These are phyloP conservation scores for Cordyceps tenuipes DNA, from an alignment of 2,329 filamentous ascomycete genomes.

Conservation along the genomic window DNA sequence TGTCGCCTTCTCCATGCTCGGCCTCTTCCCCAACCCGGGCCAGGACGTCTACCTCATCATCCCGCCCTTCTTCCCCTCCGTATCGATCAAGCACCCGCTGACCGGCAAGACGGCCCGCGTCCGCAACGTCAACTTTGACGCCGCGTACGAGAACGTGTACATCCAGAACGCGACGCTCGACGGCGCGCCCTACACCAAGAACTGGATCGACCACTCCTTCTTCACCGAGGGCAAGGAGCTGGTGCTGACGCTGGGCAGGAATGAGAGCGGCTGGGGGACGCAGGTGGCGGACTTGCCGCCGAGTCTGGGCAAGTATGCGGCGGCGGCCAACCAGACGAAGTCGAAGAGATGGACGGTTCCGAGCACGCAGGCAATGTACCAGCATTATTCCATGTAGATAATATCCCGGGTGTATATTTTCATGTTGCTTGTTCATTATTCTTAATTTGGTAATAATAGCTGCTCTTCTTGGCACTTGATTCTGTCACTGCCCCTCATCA, in stretches of 20 bases:
- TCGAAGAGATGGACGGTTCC: constrained; percentile 6
- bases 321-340: constrained; percentile 20
- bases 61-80: constrained; percentile 56
- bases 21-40: constrained; percentile 59
- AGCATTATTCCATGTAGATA: neutral
- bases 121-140: constrained; percentile 53
- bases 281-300: constrained; percentile 52
- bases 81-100: constrained; percentile 47
- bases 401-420: neutral
- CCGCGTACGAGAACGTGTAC: constrained; percentile 48
- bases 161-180: constrained; percentile 58
- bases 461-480: too few species aligned
- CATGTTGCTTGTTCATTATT: too few species aligned
- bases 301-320: constrained; percentile 36
- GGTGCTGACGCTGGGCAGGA: constrained; percentile 50
- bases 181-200: constrained; percentile 51
- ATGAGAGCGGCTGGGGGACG: constrained; percentile 60
- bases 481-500: too few species aligned
- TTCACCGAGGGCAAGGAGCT: constrained; percentile 57
- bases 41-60: constrained; percentile 66
- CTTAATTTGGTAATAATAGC: too few species aligned
- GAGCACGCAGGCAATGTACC: neutral
- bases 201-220: constrained; percentile 61
- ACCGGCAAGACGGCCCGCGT: constrained; percentile 55
- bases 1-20: constrained; percentile 59